These are phyloP conservation scores for Drechslera avenae DNA, from an alignment of 2,329 filamentous ascomycete species.

Conservation along the genomic window DNA sequence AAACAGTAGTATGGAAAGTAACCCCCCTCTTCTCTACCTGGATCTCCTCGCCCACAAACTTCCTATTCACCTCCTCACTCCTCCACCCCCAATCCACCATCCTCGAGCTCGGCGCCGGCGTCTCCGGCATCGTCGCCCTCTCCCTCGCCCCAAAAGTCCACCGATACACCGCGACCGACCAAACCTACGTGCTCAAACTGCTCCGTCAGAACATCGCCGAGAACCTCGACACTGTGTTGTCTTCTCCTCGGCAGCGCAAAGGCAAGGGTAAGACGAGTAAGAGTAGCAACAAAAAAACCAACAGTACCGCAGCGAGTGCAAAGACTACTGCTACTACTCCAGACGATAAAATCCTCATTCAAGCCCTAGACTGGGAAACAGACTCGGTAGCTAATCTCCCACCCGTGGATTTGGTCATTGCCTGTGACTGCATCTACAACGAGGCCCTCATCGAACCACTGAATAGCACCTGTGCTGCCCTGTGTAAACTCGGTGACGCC, in stretches of 20 bases:
- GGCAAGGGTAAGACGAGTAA: conserved; percentile 1
- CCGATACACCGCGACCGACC: conserved; percentile 82
- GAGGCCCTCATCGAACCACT: conserved; percentile 81
- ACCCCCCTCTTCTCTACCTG: conserved; percentile 82
- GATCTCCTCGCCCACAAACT: conserved; percentile 68
- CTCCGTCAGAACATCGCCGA: conserved; percentile 76
- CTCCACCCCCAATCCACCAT: conserved; percentile 63
- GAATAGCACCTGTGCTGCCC: conserved; percentile 78
- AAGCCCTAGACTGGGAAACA: conserved; percentile 80
- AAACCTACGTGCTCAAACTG: conserved; percentile 78
- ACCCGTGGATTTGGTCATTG: conserved; percentile 74
- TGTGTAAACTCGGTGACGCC: conserved; percentile 61
- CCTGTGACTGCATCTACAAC: conserved; percentile 96
- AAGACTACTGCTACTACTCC: too few species aligned
- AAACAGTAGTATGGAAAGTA: conserved; percentile 84
- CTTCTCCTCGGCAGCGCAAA: conserved; percentile 8
- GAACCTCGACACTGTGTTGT: conserved; percentile 52
- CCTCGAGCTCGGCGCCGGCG: conserved; percentile 87
- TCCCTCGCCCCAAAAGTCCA: conserved; percentile 65
- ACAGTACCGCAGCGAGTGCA: too few species aligned
- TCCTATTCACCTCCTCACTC: conserved; percentile 63
- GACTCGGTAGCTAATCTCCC: conserved; percentile 54
- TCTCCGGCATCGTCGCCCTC: conserved; percentile 79
- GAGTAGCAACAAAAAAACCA: conserved; percentile 25
- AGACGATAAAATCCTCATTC: conserved; percentile 14